Conservation (phyloP, 2,329 filamentous ascomycete species). For the Pseudogymnoascus sp. region DNA sequence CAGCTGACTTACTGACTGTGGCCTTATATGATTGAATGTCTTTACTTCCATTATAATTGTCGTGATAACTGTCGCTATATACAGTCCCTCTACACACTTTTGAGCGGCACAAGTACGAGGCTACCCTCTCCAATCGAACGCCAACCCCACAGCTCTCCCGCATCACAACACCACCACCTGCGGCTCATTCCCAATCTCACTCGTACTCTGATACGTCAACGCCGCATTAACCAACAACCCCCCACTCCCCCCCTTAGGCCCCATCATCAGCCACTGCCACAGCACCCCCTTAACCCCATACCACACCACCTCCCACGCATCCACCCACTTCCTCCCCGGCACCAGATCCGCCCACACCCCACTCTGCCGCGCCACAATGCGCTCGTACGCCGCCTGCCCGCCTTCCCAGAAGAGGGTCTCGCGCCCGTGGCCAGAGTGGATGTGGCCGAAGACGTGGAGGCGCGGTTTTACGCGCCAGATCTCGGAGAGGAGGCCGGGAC, state of each 20-base stretch:
- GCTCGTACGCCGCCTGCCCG: conserved; percentile 36
- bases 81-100: too few species aligned
- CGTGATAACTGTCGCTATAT: too few species aligned
- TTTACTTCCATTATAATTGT: too few species aligned
- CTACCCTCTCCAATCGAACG: background rate
- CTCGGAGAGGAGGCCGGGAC: conserved; percentile 48
- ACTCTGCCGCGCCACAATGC: conserved; percentile 24
- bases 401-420: conserved; percentile 56
- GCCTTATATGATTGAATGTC: too few species aligned
- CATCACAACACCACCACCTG: conserved; percentile 24
- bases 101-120: background rate
- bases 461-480: conserved; percentile 50
- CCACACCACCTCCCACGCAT: conserved; percentile 41
- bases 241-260: conserved; percentile 40
- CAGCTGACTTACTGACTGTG: too few species aligned
- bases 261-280: conserved; percentile 46
- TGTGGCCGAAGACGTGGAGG: conserved; percentile 59
- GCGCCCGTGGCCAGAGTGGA: conserved; percentile 53
- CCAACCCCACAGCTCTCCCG: background rate
- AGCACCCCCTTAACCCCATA: conserved; percentile 48
- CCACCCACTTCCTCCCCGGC: conserved; percentile 36
- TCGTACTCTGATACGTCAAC: conserved; percentile 40
- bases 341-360: conserved; percentile 28
- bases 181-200: conserved; percentile 37
- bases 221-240: conserved; percentile 55